A percentile compares a stretch with the other conserved stretches of the same genome.
These are phyloP conservation scores for Allium sativum DNA, from an alignment of 106 monocot genomes.

Conservation along the genomic window DNA sequence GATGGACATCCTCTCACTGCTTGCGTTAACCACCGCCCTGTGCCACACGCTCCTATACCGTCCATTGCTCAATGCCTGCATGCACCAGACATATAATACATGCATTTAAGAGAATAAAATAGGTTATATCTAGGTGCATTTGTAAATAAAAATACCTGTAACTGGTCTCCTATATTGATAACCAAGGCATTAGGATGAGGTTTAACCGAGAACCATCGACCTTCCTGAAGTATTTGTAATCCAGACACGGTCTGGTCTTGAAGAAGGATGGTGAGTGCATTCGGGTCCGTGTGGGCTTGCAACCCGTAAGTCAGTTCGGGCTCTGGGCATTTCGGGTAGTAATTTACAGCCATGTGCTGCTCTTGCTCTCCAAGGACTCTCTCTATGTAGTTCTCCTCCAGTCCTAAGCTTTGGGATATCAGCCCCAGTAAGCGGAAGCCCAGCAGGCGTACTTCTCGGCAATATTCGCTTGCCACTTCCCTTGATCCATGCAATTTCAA, in stretches of 20 bases:
- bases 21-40: slow-evolving; percentile 69
- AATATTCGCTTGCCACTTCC: slow-evolving; percentile 68
- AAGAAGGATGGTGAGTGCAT: slow-evolving; percentile 79
- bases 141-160: slow-evolving; percentile 42
- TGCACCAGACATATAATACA: background rate
- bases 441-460: slow-evolving; percentile 50
- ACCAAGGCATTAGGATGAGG: slow-evolving; percentile 67
- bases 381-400: slow-evolving; percentile 60
- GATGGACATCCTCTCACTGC: slow-evolving; percentile 54
- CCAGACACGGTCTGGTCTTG: slow-evolving; percentile 61
- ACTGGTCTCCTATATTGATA: slow-evolving; percentile 84
- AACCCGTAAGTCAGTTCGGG: slow-evolving; percentile 84
- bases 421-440: slow-evolving; percentile 55
- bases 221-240: slow-evolving; percentile 50
- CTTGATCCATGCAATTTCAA: slow-evolving; percentile 15
- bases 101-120: background rate
- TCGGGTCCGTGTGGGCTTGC: slow-evolving; percentile 81
- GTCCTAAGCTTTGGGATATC: slow-evolving; percentile 71
- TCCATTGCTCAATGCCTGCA: slow-evolving; percentile 79
- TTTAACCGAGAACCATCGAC: slow-evolving; percentile 53
- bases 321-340: slow-evolving; percentile 77
- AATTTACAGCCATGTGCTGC: slow-evolving; percentile 96
- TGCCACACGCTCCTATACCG: slow-evolving; percentile 80
- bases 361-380: slow-evolving; percentile 65
- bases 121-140: background rate